phyloP scores from a whole-genome alignment of 441 rosid genomes.

The Pelargonium cotyledonis region DNA sequence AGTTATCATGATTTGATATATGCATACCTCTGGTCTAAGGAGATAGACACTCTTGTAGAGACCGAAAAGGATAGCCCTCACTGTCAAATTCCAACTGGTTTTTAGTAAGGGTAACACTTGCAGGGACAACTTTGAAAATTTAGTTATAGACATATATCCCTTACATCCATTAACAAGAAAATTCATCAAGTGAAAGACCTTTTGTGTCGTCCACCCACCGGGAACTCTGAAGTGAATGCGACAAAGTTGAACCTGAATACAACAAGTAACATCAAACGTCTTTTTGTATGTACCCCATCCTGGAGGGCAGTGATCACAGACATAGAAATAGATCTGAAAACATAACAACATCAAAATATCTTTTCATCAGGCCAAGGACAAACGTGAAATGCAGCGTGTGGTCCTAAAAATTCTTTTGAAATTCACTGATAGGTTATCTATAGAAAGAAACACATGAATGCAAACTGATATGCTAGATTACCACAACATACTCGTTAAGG shows the following conservation, averaged over 20 bases:
- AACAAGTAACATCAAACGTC: too few relatives aligned
- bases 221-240: slow-evolving; percentile 78
- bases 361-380: too few relatives aligned
- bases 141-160: slow-evolving; percentile 13
- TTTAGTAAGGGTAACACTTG: slow-evolving; percentile 13
- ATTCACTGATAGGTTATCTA: too few relatives aligned
- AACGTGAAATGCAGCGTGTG: too few relatives aligned
- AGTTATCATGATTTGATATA: background rate
- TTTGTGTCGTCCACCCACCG: slow-evolving; percentile 81
- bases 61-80: slow-evolving; percentile 50
- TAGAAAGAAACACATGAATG: too few relatives aligned
- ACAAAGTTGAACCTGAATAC: slow-evolving; percentile 47
- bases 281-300: too few relatives aligned
- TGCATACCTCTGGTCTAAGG: slow-evolving; percentile 40
- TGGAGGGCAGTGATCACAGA: too few relatives aligned
- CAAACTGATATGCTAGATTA: too few relatives aligned
- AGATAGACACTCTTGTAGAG: slow-evolving; percentile 42
- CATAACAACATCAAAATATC: too few relatives aligned
- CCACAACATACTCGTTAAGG: too few relatives aligned
- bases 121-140: background rate
- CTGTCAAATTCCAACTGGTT: slow-evolving; percentile 25
- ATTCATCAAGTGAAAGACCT: slow-evolving; percentile 80
- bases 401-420: too few relatives aligned
- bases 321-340: too few relatives aligned
- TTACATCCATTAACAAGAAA: slow-evolving; percentile 66